phyloP scores from a whole-genome alignment of 2,329 filamentous ascomycete genomes.

The Aureobasidium sp. region DNA sequence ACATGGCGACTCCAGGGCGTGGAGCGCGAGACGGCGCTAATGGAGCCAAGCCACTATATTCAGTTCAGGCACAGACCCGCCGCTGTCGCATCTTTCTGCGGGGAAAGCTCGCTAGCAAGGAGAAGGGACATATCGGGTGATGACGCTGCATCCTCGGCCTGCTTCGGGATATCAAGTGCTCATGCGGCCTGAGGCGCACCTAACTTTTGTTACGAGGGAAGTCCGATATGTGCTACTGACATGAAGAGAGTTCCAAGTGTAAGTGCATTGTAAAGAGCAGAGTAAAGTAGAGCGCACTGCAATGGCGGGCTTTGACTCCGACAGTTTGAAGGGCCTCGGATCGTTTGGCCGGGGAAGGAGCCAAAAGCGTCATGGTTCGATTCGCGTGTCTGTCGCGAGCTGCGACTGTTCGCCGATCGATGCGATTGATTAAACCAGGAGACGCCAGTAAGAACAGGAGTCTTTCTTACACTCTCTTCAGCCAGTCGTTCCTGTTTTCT shows the following conservation, averaged over 20 bases:
- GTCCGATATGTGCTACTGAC: background rate
- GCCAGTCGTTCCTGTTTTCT: background rate
- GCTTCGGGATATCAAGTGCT: background rate
- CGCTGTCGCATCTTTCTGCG: background rate
- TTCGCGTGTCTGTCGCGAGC: background rate
- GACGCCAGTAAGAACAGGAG: background rate
- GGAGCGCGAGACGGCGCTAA: constrained; percentile 3
- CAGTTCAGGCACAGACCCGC: background rate
- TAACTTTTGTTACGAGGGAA: background rate
- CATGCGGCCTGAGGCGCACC: background rate
- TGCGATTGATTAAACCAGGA: background rate
- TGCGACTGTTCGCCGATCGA: background rate
- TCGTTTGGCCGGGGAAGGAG: background rate
- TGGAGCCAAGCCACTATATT: background rate
- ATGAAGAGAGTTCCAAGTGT: background rate
- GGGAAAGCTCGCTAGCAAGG: background rate
- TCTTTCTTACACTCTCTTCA: background rate
- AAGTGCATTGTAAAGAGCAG: background rate
- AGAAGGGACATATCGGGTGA: background rate
- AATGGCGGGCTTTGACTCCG: background rate
- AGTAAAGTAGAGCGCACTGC: background rate
- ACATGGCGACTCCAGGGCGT: background rate
- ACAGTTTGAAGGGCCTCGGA: background rate
- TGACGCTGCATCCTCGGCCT: background rate
- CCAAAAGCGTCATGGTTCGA: background rate